Conservation (phyloP, 352 stramenopile species). For the Phytophthora foliorum region DNA sequence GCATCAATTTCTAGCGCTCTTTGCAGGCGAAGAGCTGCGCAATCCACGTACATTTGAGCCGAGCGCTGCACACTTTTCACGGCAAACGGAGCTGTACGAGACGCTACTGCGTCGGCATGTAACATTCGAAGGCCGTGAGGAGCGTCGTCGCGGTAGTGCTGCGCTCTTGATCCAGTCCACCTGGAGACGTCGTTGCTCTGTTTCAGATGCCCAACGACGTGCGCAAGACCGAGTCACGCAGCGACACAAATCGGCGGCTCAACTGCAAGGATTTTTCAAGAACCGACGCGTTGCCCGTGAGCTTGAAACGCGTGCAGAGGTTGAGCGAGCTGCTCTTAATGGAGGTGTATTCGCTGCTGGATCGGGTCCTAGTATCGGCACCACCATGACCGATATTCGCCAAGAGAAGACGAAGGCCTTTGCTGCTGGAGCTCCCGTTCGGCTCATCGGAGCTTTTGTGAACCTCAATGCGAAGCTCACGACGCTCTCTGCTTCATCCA, state of each 20-base stretch:
- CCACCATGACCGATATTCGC: neutral
- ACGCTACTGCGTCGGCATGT: constrained; percentile 55
- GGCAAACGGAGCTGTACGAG: constrained; percentile 58
- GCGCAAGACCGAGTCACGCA: constrained; percentile 33
- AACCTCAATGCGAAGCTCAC: constrained; percentile 46
- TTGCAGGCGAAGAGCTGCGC: constrained; percentile 66
- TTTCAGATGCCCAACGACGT: constrained; percentile 37
- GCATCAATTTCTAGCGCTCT: constrained; percentile 62
- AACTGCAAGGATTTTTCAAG: constrained; percentile 65
- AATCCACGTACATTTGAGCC: constrained; percentile 68
- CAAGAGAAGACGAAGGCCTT: constrained; percentile 13
- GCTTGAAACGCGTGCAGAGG: constrained; percentile 61
- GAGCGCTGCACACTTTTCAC: constrained; percentile 21
- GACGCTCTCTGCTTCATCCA: constrained; percentile 48
- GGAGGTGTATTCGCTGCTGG: constrained; percentile 65
- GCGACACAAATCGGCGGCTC: constrained; percentile 55
- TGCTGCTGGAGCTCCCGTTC: constrained; percentile 33
- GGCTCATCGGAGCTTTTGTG: constrained; percentile 61
- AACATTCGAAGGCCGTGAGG: constrained; percentile 56
- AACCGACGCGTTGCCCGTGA: constrained; percentile 55
- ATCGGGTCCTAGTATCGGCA: constrained; percentile 49
- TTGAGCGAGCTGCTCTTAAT: constrained; percentile 63
- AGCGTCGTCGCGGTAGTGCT: constrained; percentile 45
- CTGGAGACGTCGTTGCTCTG: constrained; percentile 65
- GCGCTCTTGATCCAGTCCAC: constrained; percentile 71